These are phyloP conservation scores for Botrytis fragariae DNA, from an alignment of 2,329 filamentous ascomycete species.

Conservation along the genomic window DNA sequence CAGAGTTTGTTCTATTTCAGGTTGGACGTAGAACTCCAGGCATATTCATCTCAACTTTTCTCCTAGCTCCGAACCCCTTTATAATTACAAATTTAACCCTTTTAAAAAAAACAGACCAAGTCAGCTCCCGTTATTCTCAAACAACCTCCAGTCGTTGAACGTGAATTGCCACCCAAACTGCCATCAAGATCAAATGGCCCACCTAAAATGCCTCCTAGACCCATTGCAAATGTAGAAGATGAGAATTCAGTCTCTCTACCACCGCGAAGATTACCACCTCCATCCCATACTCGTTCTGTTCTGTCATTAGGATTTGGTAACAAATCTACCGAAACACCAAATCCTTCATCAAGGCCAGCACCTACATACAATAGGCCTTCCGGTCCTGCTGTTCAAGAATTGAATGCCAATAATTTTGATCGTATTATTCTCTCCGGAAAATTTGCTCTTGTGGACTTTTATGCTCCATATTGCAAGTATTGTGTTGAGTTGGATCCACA, in stretches of 20 bases:
- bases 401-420: constrained; percentile 87
- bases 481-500: constrained; percentile 89
- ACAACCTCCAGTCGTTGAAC: constrained; percentile 27
- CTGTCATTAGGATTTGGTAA: constrained; percentile 34
- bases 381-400: constrained; percentile 64
- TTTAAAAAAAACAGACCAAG: constrained; percentile 34
- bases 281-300: constrained; percentile 25
- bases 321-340: constrained; percentile 28
- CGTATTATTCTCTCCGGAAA: constrained; percentile 83
- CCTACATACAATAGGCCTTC: constrained; percentile 22
- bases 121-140: constrained; percentile 41
- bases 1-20: neutral
- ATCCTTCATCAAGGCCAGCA: constrained; percentile 24
- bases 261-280: constrained; percentile 30
- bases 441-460: constrained; percentile 94
- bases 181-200: constrained; percentile 41
- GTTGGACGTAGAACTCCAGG: neutral
- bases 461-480: constrained; percentile 95
- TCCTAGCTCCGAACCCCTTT: neutral
- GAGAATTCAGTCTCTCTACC: constrained; percentile 24
- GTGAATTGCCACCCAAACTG: constrained; percentile 32
- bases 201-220: constrained; percentile 51
- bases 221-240: constrained; percentile 27
- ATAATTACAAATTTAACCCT: neutral
- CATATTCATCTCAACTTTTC: neutral